Conservation (phyloP, 129 eudicot species). For the Tagetes patula region DNA sequence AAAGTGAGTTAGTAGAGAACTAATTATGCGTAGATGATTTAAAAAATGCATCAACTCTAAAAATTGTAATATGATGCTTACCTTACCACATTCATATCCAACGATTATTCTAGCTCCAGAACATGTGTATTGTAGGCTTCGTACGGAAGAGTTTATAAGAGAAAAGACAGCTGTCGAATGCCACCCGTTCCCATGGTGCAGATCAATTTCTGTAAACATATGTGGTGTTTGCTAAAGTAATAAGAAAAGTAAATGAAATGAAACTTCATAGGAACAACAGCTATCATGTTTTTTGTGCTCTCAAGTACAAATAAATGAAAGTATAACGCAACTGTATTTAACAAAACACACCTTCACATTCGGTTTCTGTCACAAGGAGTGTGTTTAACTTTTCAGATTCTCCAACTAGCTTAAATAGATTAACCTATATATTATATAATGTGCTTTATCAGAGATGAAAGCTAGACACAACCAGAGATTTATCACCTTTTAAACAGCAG, state of each 20-base stretch:
- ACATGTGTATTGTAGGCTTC: slow-evolving; percentile 47
- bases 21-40: background rate
- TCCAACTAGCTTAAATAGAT: slow-evolving; percentile 46
- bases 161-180: slow-evolving; percentile 61
- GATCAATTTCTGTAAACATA: slow-evolving; percentile 48
- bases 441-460: background rate
- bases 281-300: background rate
- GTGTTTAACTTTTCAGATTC: slow-evolving; percentile 40
- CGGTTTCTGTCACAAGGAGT: slow-evolving; percentile 49
- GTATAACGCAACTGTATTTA: background rate
- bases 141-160: slow-evolving; percentile 62
- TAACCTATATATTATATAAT: slow-evolving; percentile 42
- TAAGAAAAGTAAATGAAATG: background rate
- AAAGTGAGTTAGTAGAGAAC: slow-evolving; percentile 16
- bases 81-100: slow-evolving; percentile 84
- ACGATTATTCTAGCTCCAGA: slow-evolving; percentile 76
- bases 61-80: slow-evolving; percentile 26
- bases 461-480: slow-evolving; percentile 19
- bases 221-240: slow-evolving; percentile 8
- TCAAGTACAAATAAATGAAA: background rate
- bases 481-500: slow-evolving; percentile 10
- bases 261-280: background rate
- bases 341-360: slow-evolving; percentile 51
- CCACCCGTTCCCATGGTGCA: slow-evolving; percentile 43
- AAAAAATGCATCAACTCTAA: background rate